Conservation (phyloP, 495 filamentous ascomycete genomes). For the Xylaria intraflava region DNA sequence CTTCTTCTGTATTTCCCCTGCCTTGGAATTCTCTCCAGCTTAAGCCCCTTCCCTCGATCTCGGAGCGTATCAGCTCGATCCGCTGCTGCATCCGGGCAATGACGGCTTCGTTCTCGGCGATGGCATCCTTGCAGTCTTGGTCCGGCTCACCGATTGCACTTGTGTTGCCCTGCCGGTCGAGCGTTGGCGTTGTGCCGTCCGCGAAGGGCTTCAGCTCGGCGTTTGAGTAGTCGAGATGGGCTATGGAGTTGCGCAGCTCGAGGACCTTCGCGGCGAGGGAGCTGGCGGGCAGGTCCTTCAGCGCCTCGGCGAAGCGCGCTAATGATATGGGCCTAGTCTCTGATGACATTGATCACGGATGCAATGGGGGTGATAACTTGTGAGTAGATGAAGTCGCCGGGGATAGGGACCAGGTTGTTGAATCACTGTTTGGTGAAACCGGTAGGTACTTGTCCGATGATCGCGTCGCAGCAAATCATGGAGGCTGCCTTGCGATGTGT, state of each 20-base stretch:
- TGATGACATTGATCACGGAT: conserved; percentile 34
- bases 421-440: background rate
- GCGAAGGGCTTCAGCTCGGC: conserved; percentile 60
- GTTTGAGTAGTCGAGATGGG: conserved; percentile 76
- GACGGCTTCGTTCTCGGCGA: conserved; percentile 69
- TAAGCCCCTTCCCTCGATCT: conserved; percentile 69
- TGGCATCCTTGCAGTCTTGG: conserved; percentile 60
- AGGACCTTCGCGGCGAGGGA: conserved; percentile 71
- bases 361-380: background rate
- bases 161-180: conserved; percentile 13
- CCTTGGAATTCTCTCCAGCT: conserved; percentile 56
- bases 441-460: conserved; percentile 10
- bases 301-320: conserved; percentile 60
- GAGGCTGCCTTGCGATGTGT: too few species aligned
- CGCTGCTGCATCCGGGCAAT: conserved; percentile 67
- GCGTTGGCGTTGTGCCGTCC: conserved; percentile 22
- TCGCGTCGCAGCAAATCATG: too few species aligned
- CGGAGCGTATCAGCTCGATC: conserved; percentile 57
- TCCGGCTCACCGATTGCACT: conserved; percentile 41
- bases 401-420: background rate
- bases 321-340: conserved; percentile 52
- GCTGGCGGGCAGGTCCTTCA: conserved; percentile 63
- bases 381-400: background rate
- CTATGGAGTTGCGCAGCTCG: conserved; percentile 76
- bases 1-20: conserved; percentile 19